A percentile compares a stretch with the other conserved stretches of the same genome.
These are phyloP conservation scores for Cerioporus squamosus DNA, from an alignment of 1,284 basidiomycete species.

Conservation along the genomic window DNA sequence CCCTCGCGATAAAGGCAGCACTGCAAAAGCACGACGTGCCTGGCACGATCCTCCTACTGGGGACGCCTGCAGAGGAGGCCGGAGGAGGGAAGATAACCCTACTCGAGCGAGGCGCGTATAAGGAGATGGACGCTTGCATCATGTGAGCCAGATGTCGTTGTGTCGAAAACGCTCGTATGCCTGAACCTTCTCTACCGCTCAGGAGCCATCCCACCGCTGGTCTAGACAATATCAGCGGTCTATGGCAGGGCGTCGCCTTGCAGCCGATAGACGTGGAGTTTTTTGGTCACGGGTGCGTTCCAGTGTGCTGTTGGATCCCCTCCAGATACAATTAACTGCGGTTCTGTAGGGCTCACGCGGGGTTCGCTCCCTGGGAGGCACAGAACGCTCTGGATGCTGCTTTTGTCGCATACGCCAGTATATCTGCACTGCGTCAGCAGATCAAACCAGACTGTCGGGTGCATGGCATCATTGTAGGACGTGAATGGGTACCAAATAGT, in stretches of 20 bases:
- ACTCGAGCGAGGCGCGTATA: conserved; percentile 74
- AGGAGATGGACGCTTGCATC: conserved; percentile 77
- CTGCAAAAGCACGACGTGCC: conserved; percentile 65
- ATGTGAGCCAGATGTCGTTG: conserved; percentile 51
- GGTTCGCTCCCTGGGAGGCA: conserved; percentile 80
- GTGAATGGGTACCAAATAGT: conserved; percentile 70
- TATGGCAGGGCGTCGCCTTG: conserved; percentile 61
- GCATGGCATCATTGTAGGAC: conserved; percentile 68
- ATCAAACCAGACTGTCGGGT: conserved; percentile 60
- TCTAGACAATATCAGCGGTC: conserved; percentile 46
- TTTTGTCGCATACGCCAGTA: conserved; percentile 75
- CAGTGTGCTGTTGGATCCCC: background rate
- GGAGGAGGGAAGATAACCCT: conserved; percentile 81
- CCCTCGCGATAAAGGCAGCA: conserved; percentile 72
- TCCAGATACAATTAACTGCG: background rate
- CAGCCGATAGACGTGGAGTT: conserved; percentile 67
- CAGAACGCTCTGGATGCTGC: conserved; percentile 86
- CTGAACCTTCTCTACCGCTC: conserved; percentile 3
- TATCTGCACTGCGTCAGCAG: conserved; percentile 76
- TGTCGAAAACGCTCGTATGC: conserved; percentile 1
- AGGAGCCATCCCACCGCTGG: conserved; percentile 73
- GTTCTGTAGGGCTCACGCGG: conserved; percentile 68
- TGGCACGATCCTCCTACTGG: conserved; percentile 78
- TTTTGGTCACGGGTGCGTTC: conserved; percentile 64
- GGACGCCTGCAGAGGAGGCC: conserved; percentile 86